Evolutionary conservation across 495 filamentous ascomycete species (phyloP), one percentile per base, ranked within the genome.

Genomic region (Xylaria bambusicola): DNA sequence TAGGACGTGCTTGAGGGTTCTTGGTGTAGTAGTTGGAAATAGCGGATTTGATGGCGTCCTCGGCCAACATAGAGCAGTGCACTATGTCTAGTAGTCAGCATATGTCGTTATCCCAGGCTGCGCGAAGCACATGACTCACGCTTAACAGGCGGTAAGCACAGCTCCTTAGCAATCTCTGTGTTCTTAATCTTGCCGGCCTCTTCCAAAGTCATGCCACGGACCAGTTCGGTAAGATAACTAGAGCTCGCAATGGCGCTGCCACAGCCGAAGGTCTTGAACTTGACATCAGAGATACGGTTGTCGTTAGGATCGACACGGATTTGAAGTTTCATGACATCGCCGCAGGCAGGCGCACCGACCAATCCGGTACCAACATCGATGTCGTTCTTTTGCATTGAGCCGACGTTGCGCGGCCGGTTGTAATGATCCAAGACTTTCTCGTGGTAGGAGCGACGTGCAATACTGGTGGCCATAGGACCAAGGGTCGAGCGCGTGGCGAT

Each of bases 31-130:
- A 98, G 75, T 98, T 93, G 53, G 86, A 88, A 73, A 98, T 97
- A 58, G 95, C 95, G n/a, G 91, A 93, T 77, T 97, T 97, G 84
- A 99, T 97, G 60, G 95, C 95, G 72, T 99, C 93, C 78, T 99
- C 95, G 24, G 95, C 95, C 58, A 99, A 86, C 90, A 99, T 97
- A 58, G 93, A 97, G 83, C 95, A 99, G 77, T 99, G 95, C 27
- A 97, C 88, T 91, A 63, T 20, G 55, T 23, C 46, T 13, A 31
- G 71, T 60, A 73, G 52, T 57, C 36, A 36, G 40, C 13, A 54
- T 38, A 10, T 15, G 8, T 38, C 15, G 6, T 38, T 38, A 3
- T 38, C 13, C 13, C 36, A 38, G 36, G 41, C 10, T 31, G 8
- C 13, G 23, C 23, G 20, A n/a, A 49, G 23, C 10, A 27, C 20